Percentiles rank a stretch among this genome's conserved stretches.
Evolutionary conservation across 2,329 filamentous ascomycete species (phyloP).

Genomic region (Torrubiella hemipterigena): DNA sequence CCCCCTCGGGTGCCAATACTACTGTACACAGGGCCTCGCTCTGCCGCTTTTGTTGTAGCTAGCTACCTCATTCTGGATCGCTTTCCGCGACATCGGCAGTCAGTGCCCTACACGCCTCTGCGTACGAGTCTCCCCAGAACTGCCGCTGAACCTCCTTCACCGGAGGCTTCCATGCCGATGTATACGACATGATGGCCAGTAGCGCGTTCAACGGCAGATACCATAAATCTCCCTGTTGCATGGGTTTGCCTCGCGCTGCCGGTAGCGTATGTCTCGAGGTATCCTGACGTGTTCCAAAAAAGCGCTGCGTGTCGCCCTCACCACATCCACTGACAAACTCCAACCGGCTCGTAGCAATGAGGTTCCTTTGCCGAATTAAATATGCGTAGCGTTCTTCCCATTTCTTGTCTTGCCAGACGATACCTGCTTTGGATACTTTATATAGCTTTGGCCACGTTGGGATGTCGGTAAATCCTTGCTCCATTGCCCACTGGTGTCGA

Average conservation of each 20-base stretch:
- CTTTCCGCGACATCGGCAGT: no score
- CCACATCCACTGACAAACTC: constrained; percentile 1
- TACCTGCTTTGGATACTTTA: not conserved
- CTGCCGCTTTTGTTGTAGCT: no score
- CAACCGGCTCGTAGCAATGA: constrained; percentile 6
- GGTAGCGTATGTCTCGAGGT: constrained; percentile 3
- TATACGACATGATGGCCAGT: no score
- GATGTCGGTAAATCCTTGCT: constrained; percentile 5
- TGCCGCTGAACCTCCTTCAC: not conserved
- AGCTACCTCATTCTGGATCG: no score
- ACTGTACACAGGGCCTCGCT: no score
- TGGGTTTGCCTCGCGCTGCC: not conserved
- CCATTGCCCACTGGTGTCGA: constrained; percentile 13
- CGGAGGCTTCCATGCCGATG: no score
- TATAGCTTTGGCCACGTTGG: constrained; percentile 8
- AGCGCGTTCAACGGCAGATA: constrained; percentile 1
- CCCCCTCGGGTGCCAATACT: no score
- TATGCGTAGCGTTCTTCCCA: constrained; percentile 13
- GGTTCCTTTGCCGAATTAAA: constrained; percentile 11
- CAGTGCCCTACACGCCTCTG: no score
- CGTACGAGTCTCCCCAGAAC: not conserved
- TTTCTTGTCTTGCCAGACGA: constrained; percentile 9
- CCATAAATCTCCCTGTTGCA: not conserved
- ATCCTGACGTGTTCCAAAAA: constrained; percentile 2
- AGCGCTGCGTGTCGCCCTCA: constrained; percentile 1